These are phyloP conservation scores for Debaryomyces singareniensis DNA, from an alignment of 1,139 yeast species.

Conservation along the genomic window DNA sequence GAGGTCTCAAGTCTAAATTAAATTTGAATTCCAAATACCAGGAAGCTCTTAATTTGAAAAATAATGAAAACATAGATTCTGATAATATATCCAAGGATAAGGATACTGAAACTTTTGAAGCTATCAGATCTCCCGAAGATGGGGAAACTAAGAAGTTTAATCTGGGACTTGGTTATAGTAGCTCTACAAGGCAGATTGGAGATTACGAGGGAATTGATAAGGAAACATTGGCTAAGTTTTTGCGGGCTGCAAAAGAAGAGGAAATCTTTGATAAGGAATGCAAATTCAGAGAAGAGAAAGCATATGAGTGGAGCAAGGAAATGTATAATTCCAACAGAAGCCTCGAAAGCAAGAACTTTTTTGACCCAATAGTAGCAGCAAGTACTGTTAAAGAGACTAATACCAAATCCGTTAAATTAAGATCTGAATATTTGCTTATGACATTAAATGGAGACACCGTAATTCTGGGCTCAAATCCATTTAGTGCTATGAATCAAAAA, in stretches of 20 bases:
- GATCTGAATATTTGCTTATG: conserved; percentile 38
- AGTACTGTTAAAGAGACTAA: conserved; percentile 1
- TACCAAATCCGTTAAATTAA: conserved; percentile 8
- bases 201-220: conserved; percentile 2
- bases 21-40: not conserved
- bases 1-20: not conserved
- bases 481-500: conserved; percentile 27
- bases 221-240: conserved; percentile 25
- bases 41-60: not conserved
- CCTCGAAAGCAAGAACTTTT: conserved; percentile 41
- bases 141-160: conserved; percentile 2
- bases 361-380: conserved; percentile 32
- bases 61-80: not conserved
- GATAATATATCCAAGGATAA: conserved; percentile 2
- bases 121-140: conserved; percentile 1
- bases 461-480: conserved; percentile 31
- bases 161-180: conserved; percentile 4
- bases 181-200: conserved; percentile 3
- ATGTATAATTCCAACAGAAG: conserved; percentile 30
- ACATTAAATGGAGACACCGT: conserved; percentile 37
- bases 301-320: conserved; percentile 48
- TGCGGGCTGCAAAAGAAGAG: conserved; percentile 37
- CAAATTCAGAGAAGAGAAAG: conserved; percentile 41
- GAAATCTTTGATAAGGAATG: conserved; percentile 35
- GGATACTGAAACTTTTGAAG: not conserved